A percentile compares a stretch with the other conserved stretches of the same genome.
phyloP scores from a whole-genome alignment of 164 flowering plant genomes.

The Vitis riparia region DNA sequence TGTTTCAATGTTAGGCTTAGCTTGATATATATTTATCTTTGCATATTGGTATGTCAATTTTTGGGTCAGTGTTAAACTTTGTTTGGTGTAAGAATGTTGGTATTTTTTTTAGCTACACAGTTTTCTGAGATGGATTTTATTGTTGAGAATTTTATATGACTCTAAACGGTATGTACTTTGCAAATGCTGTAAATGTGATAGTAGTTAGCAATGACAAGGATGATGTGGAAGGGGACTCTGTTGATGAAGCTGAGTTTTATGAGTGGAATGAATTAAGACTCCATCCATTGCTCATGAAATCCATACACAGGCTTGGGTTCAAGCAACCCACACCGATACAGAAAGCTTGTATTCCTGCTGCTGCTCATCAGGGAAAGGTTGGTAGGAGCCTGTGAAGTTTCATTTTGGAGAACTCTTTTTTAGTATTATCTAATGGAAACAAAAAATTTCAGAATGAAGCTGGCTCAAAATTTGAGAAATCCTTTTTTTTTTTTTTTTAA shows the following conservation, averaged over 20 bases:
- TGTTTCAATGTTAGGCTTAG: background rate
- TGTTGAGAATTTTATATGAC: background rate
- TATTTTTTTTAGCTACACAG: background rate
- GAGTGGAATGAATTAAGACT: constrained; percentile 90
- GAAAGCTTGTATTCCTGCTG: constrained; percentile 88
- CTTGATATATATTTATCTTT: no score
- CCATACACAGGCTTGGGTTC: constrained; percentile 79
- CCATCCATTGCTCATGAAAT: constrained; percentile 78
- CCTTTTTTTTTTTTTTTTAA: no score
- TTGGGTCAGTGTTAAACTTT: background rate
- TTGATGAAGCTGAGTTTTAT: constrained; percentile 60
- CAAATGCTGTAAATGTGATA: constrained; percentile 3
- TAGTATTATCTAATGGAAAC: no score
- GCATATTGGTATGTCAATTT: background rate
- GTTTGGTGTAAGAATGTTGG: background rate
- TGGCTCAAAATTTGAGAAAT: no score
- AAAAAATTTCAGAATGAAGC: no score
- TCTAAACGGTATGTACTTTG: background rate
- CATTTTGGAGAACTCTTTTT: no score
- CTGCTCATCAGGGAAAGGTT: constrained; percentile 98
- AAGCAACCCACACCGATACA: constrained; percentile 98
- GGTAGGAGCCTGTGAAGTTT: background rate
- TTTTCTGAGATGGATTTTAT: background rate
- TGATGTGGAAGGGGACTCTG: constrained; percentile 33
- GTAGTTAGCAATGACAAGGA: constrained; percentile 25